Percentiles rank a stretch among this genome's conserved stretches.
These are phyloP conservation scores for Corinectria fuckeliana DNA, from an alignment of 2,329 filamentous ascomycete species.

Conservation along the genomic window DNA sequence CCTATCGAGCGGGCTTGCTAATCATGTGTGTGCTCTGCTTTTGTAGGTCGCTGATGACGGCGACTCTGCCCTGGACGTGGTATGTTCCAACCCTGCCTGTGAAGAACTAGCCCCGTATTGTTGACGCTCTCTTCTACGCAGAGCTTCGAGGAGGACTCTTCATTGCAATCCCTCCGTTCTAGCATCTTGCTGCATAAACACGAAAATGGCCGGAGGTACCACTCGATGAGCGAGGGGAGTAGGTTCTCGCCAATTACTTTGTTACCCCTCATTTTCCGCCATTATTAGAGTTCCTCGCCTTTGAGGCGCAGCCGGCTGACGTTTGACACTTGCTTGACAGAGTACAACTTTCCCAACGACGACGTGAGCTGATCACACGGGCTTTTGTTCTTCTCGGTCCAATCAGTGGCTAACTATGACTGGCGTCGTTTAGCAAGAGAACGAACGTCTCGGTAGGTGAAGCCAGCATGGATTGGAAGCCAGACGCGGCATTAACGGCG, in stretches of 20 bases:
- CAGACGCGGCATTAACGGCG: background rate
- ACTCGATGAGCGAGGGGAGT: slow-evolving; percentile 38
- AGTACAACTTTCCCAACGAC: slow-evolving; percentile 33
- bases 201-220: slow-evolving; percentile 38
- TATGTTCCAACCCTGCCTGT: background rate
- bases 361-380: slow-evolving; percentile 16
- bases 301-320: background rate
- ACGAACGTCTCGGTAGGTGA: slow-evolving; percentile 23
- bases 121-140: background rate
- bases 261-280: background rate
- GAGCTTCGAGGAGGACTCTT: slow-evolving; percentile 15
- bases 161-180: slow-evolving; percentile 17
- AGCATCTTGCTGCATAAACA: slow-evolving; percentile 23
- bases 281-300: background rate
- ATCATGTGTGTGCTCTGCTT: background rate
- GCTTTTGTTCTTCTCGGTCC: background rate
- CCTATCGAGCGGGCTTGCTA: background rate
- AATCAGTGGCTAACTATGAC: background rate
- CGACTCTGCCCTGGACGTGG: slow-evolving; percentile 9
- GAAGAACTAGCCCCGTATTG: background rate
- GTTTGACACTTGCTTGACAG: slow-evolving; percentile 20
- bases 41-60: slow-evolving; percentile 6
- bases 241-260: background rate
- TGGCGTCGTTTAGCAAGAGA: slow-evolving; percentile 20
- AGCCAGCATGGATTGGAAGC: background rate